Base-by-base conservation (phyloP, 1,139 yeast genomes). In the Arxiozyma heterogenica region DNA sequence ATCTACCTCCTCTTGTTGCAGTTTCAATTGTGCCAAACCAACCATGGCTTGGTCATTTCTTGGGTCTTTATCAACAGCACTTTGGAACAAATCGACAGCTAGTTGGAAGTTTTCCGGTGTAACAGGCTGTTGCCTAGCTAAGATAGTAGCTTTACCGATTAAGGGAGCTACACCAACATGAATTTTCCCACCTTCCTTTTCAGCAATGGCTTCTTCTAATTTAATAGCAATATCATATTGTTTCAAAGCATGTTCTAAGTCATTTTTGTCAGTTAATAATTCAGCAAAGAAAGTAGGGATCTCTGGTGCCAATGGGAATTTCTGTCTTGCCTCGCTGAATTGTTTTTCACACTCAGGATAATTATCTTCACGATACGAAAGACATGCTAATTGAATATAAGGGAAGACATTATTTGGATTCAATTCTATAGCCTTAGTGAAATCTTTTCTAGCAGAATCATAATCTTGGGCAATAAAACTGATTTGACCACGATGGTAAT, bases 221-320 rank as follows among this genome's bases (percentile, higher is more conserved):
- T 88, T 83, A 55, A 84, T 84, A 55, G 98, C 91, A 65, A 81
- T 80, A 62, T 91, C 96, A 70, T 90, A 93, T 75, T 90, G 93
- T 69, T 82, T 82, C 57, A 82, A 73, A 57, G 98, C 96, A 59
- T 79, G 84, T 47, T 73, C 79, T 56, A 80, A 75, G 62, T 86
- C 87, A 64, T 86, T 86, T 64, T 81, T 80, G 69, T 93, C 98
- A 59, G 90, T 83, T 66, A 91, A 78, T 53, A 93, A 85, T 75
- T 93, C 98, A 67, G 98, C 98, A 68, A 84, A 89, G 73, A 91
- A 94, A 75, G 90, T 91, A 73, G 94, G 95, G 63, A 90, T 87
- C 71, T 89, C 97, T 54, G 97, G 89, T 52, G 86, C 79, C 41
- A 93, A 81, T 63, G 96, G 94, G 81, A 88, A 89, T 69, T 78